phyloP scores from a whole-genome alignment of 31 red algal genomes.

The Pterothamnion heteromorphum region DNA sequence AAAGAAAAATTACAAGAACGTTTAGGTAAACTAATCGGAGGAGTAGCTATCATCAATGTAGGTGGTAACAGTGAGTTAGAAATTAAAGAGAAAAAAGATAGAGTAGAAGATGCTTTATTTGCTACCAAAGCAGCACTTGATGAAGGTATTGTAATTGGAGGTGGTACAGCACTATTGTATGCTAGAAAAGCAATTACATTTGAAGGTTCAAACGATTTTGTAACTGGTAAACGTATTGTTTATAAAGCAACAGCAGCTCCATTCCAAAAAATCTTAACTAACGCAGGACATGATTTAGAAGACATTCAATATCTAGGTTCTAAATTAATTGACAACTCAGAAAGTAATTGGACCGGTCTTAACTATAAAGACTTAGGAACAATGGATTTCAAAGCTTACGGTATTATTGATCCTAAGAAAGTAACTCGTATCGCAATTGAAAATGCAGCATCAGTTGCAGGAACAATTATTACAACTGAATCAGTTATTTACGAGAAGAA shows the following conservation, averaged over 20 bases:
- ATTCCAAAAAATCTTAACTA: conserved; percentile 73
- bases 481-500: conserved; percentile 72
- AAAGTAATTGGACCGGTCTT: no score
- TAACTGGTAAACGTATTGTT: conserved; percentile 71
- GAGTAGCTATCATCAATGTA: conserved; percentile 93
- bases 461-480: conserved; percentile 79
- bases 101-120: conserved; percentile 83
- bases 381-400: conserved; percentile 63
- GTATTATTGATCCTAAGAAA: conserved; percentile 84
- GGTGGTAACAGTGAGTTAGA: conserved; percentile 83
- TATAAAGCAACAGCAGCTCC: conserved; percentile 69
- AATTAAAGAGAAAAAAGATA: conserved; percentile 81
- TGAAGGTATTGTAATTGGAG: conserved; percentile 95
- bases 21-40: conserved; percentile 78
- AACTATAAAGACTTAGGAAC: conserved; percentile 74
- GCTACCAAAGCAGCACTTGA: conserved; percentile 91
- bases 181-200: conserved; percentile 59
- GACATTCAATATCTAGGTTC: conserved; percentile 66
- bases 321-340: conserved; percentile 57
- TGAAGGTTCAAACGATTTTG: conserved; percentile 66
- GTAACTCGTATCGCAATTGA: conserved; percentile 74
- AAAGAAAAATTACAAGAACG: conserved; percentile 97
- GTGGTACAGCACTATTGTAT: conserved; percentile 79
- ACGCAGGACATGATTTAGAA: conserved; percentile 81
- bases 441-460: conserved; percentile 75